Conservation (phyloP, 331 rosid genomes). For the Spiraea crenata region DNA sequence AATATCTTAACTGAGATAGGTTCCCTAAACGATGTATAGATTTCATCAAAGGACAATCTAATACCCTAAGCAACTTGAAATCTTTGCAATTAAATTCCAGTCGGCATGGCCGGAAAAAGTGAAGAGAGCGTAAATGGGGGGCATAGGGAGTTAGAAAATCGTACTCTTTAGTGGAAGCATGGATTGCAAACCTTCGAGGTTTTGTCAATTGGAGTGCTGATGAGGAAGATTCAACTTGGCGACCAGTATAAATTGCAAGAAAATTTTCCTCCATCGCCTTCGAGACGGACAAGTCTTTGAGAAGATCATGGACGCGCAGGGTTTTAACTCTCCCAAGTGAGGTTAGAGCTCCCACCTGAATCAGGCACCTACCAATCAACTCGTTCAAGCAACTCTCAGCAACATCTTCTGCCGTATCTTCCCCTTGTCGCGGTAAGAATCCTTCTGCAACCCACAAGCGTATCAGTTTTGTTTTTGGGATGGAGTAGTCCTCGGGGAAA, state of each 20-base stretch:
- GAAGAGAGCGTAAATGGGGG: neutral
- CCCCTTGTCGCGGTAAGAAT: conserved; percentile 26
- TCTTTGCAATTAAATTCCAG: neutral
- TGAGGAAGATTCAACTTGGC: too few relatives aligned
- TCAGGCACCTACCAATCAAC: conserved; percentile 2
- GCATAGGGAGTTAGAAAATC: neutral
- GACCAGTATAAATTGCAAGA: neutral
- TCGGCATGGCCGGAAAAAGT: neutral
- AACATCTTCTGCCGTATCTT: conserved; percentile 17
- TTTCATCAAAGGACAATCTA: too few relatives aligned
- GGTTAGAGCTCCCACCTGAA: neutral
- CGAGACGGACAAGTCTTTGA: conserved; percentile 27
- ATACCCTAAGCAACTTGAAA: neutral
- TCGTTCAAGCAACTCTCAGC: conserved; percentile 27
- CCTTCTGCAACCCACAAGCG: conserved; percentile 65
- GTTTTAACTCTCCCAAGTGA: conserved; percentile 20
- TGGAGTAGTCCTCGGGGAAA: conserved; percentile 55
- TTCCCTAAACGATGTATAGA: neutral
- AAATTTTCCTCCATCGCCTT: conserved; percentile 29
- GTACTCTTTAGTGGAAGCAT: neutral
- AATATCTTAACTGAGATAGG: neutral
- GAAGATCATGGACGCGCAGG: conserved; percentile 35
- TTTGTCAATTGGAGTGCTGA: neutral
- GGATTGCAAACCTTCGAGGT: neutral
- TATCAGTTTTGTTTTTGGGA: conserved; percentile 35